Base-by-base conservation (phyloP, 345 rosid species). In the Gossypium australe region DNA sequence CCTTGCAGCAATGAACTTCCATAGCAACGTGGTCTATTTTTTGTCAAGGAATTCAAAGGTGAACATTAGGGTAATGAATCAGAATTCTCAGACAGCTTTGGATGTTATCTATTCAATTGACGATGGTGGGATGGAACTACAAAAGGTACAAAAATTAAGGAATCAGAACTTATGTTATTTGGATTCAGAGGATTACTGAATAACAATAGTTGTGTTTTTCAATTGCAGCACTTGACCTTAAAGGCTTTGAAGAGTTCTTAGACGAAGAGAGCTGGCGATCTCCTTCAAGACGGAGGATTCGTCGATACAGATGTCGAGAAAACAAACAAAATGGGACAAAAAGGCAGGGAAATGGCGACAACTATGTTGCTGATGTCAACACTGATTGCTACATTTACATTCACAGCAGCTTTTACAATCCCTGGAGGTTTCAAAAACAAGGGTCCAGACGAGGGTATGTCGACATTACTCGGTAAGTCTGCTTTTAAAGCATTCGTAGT, bases 371-470 rank as follows among this genome's bases (percentile, higher is more conserved):
- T 75, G 52, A 67, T 80, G 51, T 52, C 79, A 24, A 67, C 82
- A 9, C 24, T 76, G 4, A 71, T 80, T 29, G 74, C 66, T 45
- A 67, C 82, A 14, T 70, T 80, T 60, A 80, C 71, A 27, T 80
- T 71, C 22, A 70, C 77, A 1, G 65, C 65, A n/a, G 74, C 69
- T 1, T 76, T 75, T 72, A 71, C 68, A 73, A 72, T 3, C 68
- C 76, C 76, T 1, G 77, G 77, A 14, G 77, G 82, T 27, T 67
- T 48, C 2, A 63, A 20, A 17, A 63, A 63, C 12, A 14, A 58
- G 3, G 34, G 25, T 22, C 63, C 63, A 3, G 34, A 58, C 13
- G 63, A 58, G 9, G 45, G 67, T 16, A 38, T 63, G 67, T 10
- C 48, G 0, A 12, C 45, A 63, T n/a, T 63, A 14, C 24, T 58